Conservation (phyloP, 257 asterid genomes). For the Capsicum pubescens region DNA sequence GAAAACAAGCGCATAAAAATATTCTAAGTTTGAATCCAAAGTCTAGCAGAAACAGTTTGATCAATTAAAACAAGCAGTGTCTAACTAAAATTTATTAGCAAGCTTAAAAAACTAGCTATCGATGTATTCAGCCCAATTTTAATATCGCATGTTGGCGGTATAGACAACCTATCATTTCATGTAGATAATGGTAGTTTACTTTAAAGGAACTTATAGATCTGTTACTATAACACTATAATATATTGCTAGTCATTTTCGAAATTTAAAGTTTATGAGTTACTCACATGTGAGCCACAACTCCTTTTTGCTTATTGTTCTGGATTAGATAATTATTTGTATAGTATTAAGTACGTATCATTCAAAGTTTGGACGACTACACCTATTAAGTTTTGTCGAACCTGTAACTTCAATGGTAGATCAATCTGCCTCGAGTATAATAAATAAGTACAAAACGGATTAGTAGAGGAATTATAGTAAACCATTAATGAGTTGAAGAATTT, state of each 20-base stretch:
- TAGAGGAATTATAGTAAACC: background rate
- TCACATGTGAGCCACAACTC: background rate
- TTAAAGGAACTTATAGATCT: background rate
- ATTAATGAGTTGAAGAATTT: background rate
- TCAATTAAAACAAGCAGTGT: background rate
- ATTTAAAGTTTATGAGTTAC: background rate
- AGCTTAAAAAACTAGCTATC: background rate
- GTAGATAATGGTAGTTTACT: background rate
- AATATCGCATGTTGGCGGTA: background rate
- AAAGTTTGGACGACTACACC: too few species aligned
- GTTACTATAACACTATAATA: background rate
- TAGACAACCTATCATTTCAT: background rate
- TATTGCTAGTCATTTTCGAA: too few species aligned
- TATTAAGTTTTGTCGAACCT: background rate
- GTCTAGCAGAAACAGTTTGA: background rate
- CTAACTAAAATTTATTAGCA: background rate
- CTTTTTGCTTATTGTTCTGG: too few species aligned
- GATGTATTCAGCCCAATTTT: background rate
- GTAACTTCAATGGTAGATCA: background rate
- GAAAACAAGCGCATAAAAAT: background rate
- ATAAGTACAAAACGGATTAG: background rate
- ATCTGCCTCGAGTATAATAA: too few species aligned
- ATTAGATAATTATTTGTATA: too few species aligned
- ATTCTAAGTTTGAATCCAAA: background rate
- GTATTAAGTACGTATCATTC: too few species aligned